Percentiles rank a stretch among this genome's conserved stretches.
Evolutionary conservation across 306 rosid species (phyloP).

Genomic region (Clitoria ternatea): DNA sequence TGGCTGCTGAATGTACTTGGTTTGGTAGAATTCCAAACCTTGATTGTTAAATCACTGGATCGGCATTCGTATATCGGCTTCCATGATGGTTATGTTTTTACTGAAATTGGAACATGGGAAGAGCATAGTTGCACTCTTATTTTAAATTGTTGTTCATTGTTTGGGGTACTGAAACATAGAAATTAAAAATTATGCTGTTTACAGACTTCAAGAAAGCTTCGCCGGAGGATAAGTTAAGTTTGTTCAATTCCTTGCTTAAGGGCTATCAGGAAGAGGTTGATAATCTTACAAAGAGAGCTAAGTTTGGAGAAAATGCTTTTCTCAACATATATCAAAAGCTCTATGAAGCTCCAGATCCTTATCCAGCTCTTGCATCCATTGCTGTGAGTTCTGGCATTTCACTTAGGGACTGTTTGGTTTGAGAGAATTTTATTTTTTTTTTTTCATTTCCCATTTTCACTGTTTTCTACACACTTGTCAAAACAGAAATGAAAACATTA

Average conservation of each 20-base stretch:
- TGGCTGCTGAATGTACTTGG: no score
- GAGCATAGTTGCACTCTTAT: background rate
- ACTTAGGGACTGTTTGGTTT: no score
- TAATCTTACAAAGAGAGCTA: conserved; percentile 90
- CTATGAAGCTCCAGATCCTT: conserved; percentile 98
- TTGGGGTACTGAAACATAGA: conserved; percentile 4
- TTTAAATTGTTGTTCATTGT: background rate
- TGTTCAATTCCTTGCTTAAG: conserved; percentile 75
- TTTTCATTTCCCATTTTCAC: no score
- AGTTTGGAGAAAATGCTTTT: conserved; percentile 96
- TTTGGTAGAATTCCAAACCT: background rate
- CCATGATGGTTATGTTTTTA: background rate
- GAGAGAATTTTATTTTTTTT: no score
- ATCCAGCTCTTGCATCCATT: conserved; percentile 83
- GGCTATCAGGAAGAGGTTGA: conserved; percentile 97
- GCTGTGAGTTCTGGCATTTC: conserved; percentile 59
- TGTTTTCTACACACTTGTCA: no score
- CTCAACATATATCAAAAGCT: conserved; percentile 94
- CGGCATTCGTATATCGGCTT: background rate
- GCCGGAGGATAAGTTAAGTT: conserved; percentile 64
- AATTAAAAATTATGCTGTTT: conserved; percentile 22
- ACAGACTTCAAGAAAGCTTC: conserved; percentile 91
- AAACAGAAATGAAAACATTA: no score
- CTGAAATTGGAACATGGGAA: background rate
- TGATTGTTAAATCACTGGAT: background rate